Conservation (phyloP, 495 filamentous ascomycete genomes). For the Penicillium parvum region DNA sequence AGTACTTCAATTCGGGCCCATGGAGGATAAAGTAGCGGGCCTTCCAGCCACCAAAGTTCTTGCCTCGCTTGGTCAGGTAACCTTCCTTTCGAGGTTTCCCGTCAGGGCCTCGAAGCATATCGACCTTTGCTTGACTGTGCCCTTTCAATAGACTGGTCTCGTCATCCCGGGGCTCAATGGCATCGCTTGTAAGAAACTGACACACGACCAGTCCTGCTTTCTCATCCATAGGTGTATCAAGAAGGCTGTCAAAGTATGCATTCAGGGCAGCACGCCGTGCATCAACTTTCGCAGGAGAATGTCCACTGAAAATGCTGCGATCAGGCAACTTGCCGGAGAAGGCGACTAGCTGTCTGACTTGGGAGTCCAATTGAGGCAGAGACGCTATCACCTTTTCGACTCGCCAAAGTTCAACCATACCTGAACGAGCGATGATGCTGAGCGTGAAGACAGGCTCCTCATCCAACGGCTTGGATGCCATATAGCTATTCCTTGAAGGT, state of each 20-base stretch:
- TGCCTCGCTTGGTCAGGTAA: slow-evolving; percentile 92
- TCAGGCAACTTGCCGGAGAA: slow-evolving; percentile 77
- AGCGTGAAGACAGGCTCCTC: slow-evolving; percentile 94
- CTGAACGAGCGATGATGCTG: slow-evolving; percentile 72
- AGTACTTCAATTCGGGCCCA: slow-evolving; percentile 85
- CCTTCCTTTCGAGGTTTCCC: slow-evolving; percentile 75
- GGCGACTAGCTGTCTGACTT: slow-evolving; percentile 62
- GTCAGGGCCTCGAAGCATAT: slow-evolving; percentile 49
- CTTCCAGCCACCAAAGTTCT: slow-evolving; percentile 99
- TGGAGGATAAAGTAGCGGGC: slow-evolving; percentile 90
- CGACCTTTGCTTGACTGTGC: slow-evolving; percentile 33
- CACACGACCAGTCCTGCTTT: slow-evolving; percentile 76
- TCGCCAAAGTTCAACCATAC: slow-evolving; percentile 81
- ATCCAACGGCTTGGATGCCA: slow-evolving; percentile 61
- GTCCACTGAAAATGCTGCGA: slow-evolving; percentile 78
- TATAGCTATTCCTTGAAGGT: slow-evolving; percentile 78
- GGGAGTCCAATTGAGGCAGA: slow-evolving; percentile 74
- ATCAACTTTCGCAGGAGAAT: slow-evolving; percentile 92
- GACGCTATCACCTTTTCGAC: slow-evolving; percentile 87
- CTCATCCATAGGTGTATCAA: slow-evolving; percentile 78
- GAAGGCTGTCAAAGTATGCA: slow-evolving; percentile 74
- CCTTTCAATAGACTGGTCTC: slow-evolving; percentile 50
- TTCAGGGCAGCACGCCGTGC: slow-evolving; percentile 77
- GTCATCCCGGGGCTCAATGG: slow-evolving; percentile 70
- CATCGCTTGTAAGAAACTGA: slow-evolving; percentile 81